Percentiles rank a stretch among this genome's conserved stretches.
Evolutionary conservation across 495 filamentous ascomycete genomes (phyloP).

Genomic region (Aspergillus conjunctus): DNA sequence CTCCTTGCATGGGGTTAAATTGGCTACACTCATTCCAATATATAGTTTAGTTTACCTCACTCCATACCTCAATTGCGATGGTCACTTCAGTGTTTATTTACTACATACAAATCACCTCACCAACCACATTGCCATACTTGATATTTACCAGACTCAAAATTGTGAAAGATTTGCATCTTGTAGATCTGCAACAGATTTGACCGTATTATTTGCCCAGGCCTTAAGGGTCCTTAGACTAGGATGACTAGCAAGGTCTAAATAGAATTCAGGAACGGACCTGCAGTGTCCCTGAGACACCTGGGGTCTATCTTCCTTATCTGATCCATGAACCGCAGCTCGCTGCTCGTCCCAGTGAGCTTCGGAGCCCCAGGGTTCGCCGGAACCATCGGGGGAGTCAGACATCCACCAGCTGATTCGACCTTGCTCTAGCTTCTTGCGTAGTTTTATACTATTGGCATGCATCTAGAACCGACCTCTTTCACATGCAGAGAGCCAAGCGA

Average conservation of each 20-base stretch:
- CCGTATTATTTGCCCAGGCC: conserved; percentile 6
- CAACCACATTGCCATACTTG: not conserved
- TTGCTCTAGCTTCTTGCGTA: no score
- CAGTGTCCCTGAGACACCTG: not conserved
- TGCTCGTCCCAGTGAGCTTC: no score
- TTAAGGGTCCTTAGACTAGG: not conserved
- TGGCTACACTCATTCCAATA: not conserved
- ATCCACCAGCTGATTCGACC: no score
- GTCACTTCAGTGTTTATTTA: not conserved
- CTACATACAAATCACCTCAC: not conserved
- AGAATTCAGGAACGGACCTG: not conserved
- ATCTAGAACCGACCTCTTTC: not conserved
- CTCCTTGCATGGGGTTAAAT: conserved; percentile 7
- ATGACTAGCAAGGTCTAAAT: conserved; percentile 8
- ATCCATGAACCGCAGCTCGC: not conserved
- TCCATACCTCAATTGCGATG: not conserved
- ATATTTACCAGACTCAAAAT: not conserved
- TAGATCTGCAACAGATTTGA: conserved; percentile 1
- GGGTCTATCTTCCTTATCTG: not conserved
- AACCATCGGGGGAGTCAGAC: no score
- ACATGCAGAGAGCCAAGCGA: not conserved
- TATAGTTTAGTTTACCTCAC: not conserved
- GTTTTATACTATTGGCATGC: no score
- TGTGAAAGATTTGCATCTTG: not conserved
- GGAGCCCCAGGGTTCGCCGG: no score